phyloP scores from a whole-genome alignment of 2,329 filamentous ascomycete species.

The Zymoseptoria passerinii region DNA sequence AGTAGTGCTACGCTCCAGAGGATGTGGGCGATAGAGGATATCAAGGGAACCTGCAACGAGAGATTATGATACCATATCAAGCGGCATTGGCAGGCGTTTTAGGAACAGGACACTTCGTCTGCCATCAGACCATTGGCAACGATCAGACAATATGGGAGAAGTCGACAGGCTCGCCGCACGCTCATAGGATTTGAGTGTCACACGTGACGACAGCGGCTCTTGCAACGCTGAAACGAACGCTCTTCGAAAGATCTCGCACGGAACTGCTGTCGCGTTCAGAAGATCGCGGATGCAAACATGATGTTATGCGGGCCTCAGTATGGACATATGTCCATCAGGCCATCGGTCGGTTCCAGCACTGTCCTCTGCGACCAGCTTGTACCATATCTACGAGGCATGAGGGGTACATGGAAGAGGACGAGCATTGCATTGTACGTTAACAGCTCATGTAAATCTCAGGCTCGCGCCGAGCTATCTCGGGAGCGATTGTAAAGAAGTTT shows the following conservation, averaged over 20 bases:
- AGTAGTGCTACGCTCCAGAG: background rate
- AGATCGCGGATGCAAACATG: too few relatives aligned
- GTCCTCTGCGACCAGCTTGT: background rate
- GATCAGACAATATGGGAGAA: background rate
- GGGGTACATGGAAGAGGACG: too few relatives aligned
- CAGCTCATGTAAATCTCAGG: background rate
- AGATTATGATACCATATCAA: background rate
- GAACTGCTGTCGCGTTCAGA: too few relatives aligned
- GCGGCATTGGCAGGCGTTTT: slow-evolving; percentile 14
- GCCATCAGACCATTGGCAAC: background rate
- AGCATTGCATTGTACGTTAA: background rate
- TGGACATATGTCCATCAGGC: background rate
- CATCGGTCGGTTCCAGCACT: background rate
- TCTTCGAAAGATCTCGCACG: too few relatives aligned
- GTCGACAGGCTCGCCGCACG: too few relatives aligned
- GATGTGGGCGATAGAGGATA: background rate
- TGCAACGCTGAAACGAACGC: too few relatives aligned
- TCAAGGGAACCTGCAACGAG: background rate
- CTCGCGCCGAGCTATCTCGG: too few relatives aligned
- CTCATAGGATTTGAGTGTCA: too few relatives aligned
- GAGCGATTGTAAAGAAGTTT: background rate
- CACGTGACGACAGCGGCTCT: too few relatives aligned
- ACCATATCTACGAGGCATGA: background rate
- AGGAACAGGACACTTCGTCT: background rate
- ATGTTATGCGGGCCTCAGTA: background rate